phyloP scores from a whole-genome alignment of 2,329 filamentous ascomycete genomes.

The Xylariales sp. region DNA sequence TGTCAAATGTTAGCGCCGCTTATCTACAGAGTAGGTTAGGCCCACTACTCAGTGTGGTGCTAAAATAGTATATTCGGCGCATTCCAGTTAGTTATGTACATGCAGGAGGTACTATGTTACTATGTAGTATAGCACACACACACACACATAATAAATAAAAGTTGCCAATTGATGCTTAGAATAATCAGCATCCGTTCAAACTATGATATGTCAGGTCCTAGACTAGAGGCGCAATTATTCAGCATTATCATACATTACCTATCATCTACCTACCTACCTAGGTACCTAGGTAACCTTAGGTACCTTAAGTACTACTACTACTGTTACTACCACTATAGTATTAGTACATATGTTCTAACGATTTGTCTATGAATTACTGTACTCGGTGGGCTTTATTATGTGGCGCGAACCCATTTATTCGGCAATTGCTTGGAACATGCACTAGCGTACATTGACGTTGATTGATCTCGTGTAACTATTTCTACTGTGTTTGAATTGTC shows the following conservation, averaged over 20 bases:
- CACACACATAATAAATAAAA: no score
- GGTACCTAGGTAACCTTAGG: no score
- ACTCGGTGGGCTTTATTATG: conserved; percentile 1
- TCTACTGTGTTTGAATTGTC: conserved; percentile 9
- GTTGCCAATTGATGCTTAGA: conserved; percentile 12
- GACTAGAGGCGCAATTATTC: conserved; percentile 3
- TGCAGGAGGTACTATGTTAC: background rate
- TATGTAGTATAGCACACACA: no score
- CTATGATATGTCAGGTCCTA: background rate
- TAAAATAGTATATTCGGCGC: conserved; percentile 3
- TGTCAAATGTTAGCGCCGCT: conserved; percentile 25
- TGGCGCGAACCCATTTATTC: conserved; percentile 1
- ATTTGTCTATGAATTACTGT: conserved; percentile 17
- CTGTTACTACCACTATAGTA: no score
- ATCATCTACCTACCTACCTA: no score
- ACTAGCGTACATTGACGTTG: background rate
- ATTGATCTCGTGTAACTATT: background rate
- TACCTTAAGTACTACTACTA: no score
- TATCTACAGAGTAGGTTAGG: background rate
- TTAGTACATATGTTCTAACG: background rate
- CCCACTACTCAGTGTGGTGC: conserved; percentile 13
- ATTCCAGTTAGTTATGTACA: background rate
- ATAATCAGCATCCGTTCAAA: background rate
- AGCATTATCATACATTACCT: conserved; percentile 7
- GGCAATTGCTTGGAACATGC: background rate